Evolutionary conservation across 2,329 filamentous ascomycete genomes (phyloP).

Genomic region (Fusarium chaquense): DNA sequence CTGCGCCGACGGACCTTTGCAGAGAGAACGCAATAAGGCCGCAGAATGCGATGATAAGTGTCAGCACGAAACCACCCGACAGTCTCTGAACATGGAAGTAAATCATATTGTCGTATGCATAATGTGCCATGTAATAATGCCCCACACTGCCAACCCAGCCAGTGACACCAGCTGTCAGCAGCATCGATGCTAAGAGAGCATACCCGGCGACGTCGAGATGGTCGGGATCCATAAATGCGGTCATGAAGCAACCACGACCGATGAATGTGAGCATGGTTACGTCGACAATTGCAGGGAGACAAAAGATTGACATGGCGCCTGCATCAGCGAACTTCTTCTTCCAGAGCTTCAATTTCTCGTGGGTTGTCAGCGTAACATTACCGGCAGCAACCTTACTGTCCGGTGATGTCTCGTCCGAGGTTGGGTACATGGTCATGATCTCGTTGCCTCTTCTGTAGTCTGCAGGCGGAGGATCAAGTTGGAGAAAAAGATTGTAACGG

Average conservation of each 20-base stretch:
- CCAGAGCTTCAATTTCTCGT: conserved; percentile 30
- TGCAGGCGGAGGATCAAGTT: conserved; percentile 14
- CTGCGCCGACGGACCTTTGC: conserved; percentile 17
- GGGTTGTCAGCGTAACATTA: conserved; percentile 12
- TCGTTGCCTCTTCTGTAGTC: conserved; percentile 35
- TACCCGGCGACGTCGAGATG: conserved; percentile 34
- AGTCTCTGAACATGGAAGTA: conserved; percentile 37
- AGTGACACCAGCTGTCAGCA: conserved; percentile 37
- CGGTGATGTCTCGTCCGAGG: conserved; percentile 15
- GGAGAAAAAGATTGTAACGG: conserved; percentile 26
- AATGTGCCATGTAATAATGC: conserved; percentile 36
- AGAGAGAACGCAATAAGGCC: conserved; percentile 31
- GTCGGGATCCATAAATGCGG: conserved; percentile 26
- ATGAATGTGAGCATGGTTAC: conserved; percentile 34
- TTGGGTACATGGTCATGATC: conserved; percentile 41
- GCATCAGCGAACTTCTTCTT: conserved; percentile 33
- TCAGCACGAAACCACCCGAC: conserved; percentile 33
- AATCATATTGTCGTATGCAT: conserved; percentile 40
- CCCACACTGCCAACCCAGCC: conserved; percentile 38
- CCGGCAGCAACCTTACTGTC: neutral
- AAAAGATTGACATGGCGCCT: conserved; percentile 39
- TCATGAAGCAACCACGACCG: conserved; percentile 39
- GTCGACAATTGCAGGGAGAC: conserved; percentile 32
- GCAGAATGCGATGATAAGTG: conserved; percentile 9
- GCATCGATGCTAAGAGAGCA: conserved; percentile 27